These are phyloP conservation scores for Erythrobasidium yunnanense DNA, from an alignment of 768 basidiomycete genomes.

Conservation along the genomic window DNA sequence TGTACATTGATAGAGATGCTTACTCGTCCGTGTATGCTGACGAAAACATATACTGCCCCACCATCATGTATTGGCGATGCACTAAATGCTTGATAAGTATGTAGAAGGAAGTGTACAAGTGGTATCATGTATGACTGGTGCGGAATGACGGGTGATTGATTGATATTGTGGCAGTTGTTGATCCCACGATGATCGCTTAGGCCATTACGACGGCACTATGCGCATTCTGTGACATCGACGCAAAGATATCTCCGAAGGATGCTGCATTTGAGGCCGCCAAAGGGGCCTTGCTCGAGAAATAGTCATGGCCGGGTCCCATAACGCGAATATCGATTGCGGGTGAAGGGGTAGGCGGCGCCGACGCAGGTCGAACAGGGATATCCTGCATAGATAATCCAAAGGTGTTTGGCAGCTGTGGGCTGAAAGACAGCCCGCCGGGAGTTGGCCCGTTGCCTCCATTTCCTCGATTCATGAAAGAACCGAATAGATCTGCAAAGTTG, in stretches of 20 bases:
- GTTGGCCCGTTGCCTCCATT: slow-evolving; percentile 1
- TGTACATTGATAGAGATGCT: too few relatives aligned
- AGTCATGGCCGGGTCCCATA: neutral
- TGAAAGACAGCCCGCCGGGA: slow-evolving; percentile 2
- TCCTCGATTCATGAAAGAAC: slow-evolving; percentile 1
- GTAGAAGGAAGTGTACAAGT: too few relatives aligned
- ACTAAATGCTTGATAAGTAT: too few relatives aligned
- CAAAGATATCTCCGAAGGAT: neutral
- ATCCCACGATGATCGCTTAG: too few relatives aligned
- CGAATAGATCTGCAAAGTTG: slow-evolving; percentile 22
- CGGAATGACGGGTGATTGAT: too few relatives aligned
- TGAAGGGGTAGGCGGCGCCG: slow-evolving; percentile 20
- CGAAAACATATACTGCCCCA: too few relatives aligned
- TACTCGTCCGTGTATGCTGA: too few relatives aligned
- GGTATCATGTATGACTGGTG: too few relatives aligned
- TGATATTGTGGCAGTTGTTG: too few relatives aligned
- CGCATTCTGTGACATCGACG: neutral
- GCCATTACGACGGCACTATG: too few relatives aligned
- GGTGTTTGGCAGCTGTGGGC: slow-evolving; percentile 7
- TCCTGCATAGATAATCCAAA: slow-evolving; percentile 14
- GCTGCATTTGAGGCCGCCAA: neutral
- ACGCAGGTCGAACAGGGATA: slow-evolving; percentile 20
- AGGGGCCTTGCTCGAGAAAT: slow-evolving; percentile 15
- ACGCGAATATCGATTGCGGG: slow-evolving; percentile 5
- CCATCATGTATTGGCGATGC: too few relatives aligned